Evolutionary conservation across 2,329 filamentous ascomycete genomes (phyloP).

Genomic region (Lizonia empirigonia): DNA sequence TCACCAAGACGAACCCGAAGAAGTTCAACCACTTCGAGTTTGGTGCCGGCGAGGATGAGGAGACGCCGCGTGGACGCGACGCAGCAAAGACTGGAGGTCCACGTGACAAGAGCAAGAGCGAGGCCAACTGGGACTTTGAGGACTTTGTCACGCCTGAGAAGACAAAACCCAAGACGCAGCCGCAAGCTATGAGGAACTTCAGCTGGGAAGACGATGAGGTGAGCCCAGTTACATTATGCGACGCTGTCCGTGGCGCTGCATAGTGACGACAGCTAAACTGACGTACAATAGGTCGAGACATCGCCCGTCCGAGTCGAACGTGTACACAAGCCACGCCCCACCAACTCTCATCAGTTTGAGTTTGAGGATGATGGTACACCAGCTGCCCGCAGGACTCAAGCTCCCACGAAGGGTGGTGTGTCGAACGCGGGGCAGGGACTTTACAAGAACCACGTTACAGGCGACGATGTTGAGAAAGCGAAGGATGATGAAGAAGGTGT

Average conservation of each 20-base stretch:
- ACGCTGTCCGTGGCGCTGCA: background rate
- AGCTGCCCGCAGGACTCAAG: constrained; percentile 51
- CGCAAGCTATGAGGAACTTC: constrained; percentile 75
- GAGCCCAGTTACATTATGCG: constrained; percentile 6
- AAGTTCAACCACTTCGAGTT: constrained; percentile 90
- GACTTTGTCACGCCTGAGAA: constrained; percentile 88
- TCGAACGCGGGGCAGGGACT: constrained; percentile 72
- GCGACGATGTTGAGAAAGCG: constrained; percentile 57
- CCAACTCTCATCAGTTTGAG: constrained; percentile 83
- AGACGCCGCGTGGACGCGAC: constrained; percentile 40
- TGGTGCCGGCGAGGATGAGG: constrained; percentile 62
- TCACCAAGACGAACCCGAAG: constrained; percentile 71
- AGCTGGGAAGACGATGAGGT: constrained; percentile 75
- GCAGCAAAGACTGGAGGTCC: constrained; percentile 30
- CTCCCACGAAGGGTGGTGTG: constrained; percentile 53
- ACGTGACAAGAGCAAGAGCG: constrained; percentile 59
- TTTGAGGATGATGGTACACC: constrained; percentile 75
- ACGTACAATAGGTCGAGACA: constrained; percentile 56
- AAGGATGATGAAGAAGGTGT: constrained; percentile 57
- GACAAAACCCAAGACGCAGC: constrained; percentile 65
- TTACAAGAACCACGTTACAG: constrained; percentile 78
- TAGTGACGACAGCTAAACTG: constrained; percentile 29
- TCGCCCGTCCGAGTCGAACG: constrained; percentile 65
- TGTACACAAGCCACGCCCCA: constrained; percentile 72
- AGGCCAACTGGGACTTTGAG: constrained; percentile 83